These are phyloP conservation scores for Atractiella rhizophila DNA, from an alignment of 768 basidiomycete genomes.

Conservation along the genomic window DNA sequence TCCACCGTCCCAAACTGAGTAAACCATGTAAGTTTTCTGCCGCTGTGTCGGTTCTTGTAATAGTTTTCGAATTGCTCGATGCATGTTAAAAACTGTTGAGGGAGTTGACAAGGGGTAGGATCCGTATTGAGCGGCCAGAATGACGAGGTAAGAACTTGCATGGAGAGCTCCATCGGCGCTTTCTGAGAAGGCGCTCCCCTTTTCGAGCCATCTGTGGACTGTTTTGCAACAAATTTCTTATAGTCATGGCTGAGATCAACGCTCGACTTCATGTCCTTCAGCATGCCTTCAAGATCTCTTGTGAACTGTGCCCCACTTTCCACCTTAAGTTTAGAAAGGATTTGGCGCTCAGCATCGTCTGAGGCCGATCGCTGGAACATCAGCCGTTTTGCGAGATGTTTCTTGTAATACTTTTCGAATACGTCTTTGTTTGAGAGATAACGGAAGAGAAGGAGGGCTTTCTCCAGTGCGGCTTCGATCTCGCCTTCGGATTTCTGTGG, in stretches of 20 bases:
- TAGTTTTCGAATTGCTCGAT: constrained; percentile 63
- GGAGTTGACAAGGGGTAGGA: constrained; percentile 45
- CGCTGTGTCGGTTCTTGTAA: constrained; percentile 69
- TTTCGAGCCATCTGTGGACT: neutral
- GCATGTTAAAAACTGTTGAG: constrained; percentile 36
- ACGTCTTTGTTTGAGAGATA: constrained; percentile 85
- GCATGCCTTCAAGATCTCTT: constrained; percentile 95
- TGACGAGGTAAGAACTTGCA: constrained; percentile 84
- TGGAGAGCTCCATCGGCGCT: constrained; percentile 51
- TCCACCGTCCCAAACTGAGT: constrained; percentile 72
- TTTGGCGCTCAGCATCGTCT: constrained; percentile 89
- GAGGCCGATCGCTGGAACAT: constrained; percentile 65
- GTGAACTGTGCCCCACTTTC: constrained; percentile 95
- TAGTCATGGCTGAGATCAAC: constrained; percentile 56
- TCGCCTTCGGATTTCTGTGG: constrained; percentile 82
- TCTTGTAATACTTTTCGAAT: constrained; percentile 94
- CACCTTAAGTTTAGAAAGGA: constrained; percentile 88
- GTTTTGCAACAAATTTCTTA: constrained; percentile 29
- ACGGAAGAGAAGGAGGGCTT: constrained; percentile 86
- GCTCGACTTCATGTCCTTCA: constrained; percentile 81
- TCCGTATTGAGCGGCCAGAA: constrained; percentile 74
- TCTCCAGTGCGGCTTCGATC: constrained; percentile 67
- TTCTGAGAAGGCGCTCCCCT: constrained; percentile 26
- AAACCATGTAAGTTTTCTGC: constrained; percentile 77
- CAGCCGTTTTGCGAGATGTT: constrained; percentile 76